phyloP scores from a whole-genome alignment of 805 yeast species.

The Debaryomyces hansenii region DNA sequence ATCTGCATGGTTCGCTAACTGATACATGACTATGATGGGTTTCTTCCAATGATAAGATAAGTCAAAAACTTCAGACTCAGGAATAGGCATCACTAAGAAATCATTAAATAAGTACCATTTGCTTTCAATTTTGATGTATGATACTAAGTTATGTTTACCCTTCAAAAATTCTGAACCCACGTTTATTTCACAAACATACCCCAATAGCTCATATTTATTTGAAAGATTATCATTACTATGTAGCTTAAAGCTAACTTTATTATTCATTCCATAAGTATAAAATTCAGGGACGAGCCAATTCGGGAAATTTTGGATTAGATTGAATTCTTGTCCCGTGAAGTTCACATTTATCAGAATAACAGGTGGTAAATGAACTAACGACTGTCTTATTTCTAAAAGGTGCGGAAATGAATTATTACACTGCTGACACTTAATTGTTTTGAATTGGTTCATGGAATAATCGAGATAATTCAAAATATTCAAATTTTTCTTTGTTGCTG shows the following conservation, averaged over 20 bases:
- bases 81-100: conserved; percentile 75
- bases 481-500: conserved; percentile 23
- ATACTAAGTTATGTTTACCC: conserved; percentile 59
- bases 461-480: conserved; percentile 58
- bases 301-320: conserved; percentile 45
- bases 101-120: conserved; percentile 89
- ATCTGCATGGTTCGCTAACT: conserved; percentile 37
- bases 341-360: conserved; percentile 62
- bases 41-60: conserved; percentile 77
- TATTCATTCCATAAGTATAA: conserved; percentile 31
- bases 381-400: conserved; percentile 51
- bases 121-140: conserved; percentile 51
- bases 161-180: conserved; percentile 38
- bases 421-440: conserved; percentile 48
- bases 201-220: conserved; percentile 61
- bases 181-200: conserved; percentile 67
- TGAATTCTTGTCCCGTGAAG: conserved; percentile 55
- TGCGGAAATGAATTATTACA: conserved; percentile 38
- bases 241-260: conserved; percentile 37
- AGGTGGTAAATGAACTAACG: conserved; percentile 60
- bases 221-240: conserved; percentile 22
- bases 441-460: conserved; percentile 53
- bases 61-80: conserved; percentile 76
- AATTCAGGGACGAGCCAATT: conserved; percentile 62
- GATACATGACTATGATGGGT: conserved; percentile 71